Evolutionary conservation across 106 monocot genomes (phyloP), one percentile per base, ranked within the genome.

Genomic region (Apostasia ramifera): DNA sequence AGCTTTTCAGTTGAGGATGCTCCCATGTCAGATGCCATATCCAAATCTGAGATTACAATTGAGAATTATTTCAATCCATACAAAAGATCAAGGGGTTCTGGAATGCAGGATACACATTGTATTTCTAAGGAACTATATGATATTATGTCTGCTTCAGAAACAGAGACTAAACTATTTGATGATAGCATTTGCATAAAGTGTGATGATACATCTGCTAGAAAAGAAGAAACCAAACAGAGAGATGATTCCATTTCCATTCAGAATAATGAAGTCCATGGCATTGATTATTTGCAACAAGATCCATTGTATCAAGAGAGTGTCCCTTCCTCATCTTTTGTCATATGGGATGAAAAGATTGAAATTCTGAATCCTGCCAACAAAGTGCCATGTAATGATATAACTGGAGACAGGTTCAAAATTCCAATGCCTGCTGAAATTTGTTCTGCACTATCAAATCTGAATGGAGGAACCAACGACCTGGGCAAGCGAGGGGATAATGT

Each of bases 311-410:
- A 73, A 38, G 43, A 0, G 10, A 64, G 53, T 55, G 44, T 14
- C 40, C 56, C 47, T 10, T 55, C 44, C 55, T 62, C 73, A 11
- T 26, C 50, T 67, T 75, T 66, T 73, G 80, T 82, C 61, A 68
- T 71, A 43, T 91, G 91, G 91, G 85, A 88, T 84, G 85, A 86
- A 70, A 91, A 81, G 73, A 66, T 56, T 66, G 84, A 86, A 78
- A 74, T 87, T 15, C 50, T 70, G 53, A 79, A 67, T 74, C 41
- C 83, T 70, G 68, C 64, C 41, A 79, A 71, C 76, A 57, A 83
- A 4, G 61, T 72, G 57, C 78, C 61, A 55, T 75, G 55, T 65
- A 63, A 89, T 53, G 78, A 74, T 55, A 64, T 83, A 46, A 50
- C 71, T 63, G 68, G 71, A 12, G 73, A 81, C 67, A 66, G 14